Evolutionary conservation across 2,329 filamentous ascomycete species (phyloP), one percentile per base, ranked within the genome.

Genomic region (Aplosporella prunicola): DNA sequence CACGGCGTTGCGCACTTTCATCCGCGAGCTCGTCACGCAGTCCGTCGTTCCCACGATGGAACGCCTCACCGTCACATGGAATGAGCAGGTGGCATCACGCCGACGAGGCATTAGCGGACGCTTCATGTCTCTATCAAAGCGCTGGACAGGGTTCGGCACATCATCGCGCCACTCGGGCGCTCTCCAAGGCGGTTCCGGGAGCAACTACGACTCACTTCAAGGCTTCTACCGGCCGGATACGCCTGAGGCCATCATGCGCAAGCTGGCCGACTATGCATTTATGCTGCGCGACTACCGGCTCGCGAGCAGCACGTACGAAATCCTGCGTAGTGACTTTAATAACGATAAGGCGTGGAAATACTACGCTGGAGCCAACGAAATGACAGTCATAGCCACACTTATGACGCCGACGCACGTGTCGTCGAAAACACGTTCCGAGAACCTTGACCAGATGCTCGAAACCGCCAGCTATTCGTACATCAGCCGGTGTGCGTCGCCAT

Each of bases 281-380:
- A 95, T 98, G 88, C 71, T 98, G 24, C 77, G 91, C 20, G 93
- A 98, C 59, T 98, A 82, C 78, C 95, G 93, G 60, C 67, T 98
- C 23, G 85, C 91, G 8, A 76, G 91, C 49, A 87, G 82, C 9
- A 94, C 85, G 0, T 98, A 95, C 56, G 89, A 98, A 40, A 72
- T 98, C 5, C 64, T 98, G 7, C 77, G 86, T 36, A 75, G 80
- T 6, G 93, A 98, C 57, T 98, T 89, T 58, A 80, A 78, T 53
- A 91, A 91, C 55, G 88, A 95, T 56, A 96, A 96, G 59, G 93
- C 91, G 1, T 98, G 91, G 91, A 85, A 78, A 50, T 84, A 96
- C 53, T 86, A 95, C 55, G 91, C 91, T 0, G 89, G 84, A 3
- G 82, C 84, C 2, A 89, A 93, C 57, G 91, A 98, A 65, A 96